Base-by-base conservation (phyloP, 2,329 filamentous ascomycete genomes). In the Neonectria magnoliae region DNA sequence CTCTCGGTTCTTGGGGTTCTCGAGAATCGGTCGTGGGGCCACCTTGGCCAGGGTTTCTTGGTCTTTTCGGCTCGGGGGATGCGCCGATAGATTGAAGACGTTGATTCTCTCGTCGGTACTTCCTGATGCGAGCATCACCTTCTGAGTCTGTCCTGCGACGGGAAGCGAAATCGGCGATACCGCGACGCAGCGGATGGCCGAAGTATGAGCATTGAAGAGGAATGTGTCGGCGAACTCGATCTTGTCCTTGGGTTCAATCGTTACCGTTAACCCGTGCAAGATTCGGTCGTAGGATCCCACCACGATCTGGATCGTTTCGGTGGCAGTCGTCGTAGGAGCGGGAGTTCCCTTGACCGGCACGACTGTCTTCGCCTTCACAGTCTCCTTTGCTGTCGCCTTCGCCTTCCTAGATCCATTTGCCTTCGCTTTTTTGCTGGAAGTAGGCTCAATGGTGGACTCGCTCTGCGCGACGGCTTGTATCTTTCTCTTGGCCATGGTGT, bases 51-150 rank as follows among this genome's bases (percentile, higher is more conserved):
- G 83, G 2, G 87, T 80, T 54, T 88, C 86, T 67, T 85, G 83
- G 67, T 85, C 82, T 76, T 82, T 88, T 69, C 80, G 81, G 72
- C 78, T 85, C 63, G 86, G 89, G 58, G 88, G 88, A 71, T 89
- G 88, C 27, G 86, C 89, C 13, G 94, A 97, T 60, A 99, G 84
- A 65, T 90, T 93, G 84, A 97, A 99, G 59, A 99, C 86, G 77
- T 99, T 98, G 82, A 99, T 93, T 67, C 93, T 90, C 81, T 98
- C 94, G 80, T 99, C 96, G 25, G 93, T 97, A 78, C 92, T 91
- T 71, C 96, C 96, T 10, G 92, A 97, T 13, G 96, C 96, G 53
- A 99, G 88, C 71, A 96, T 90, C 54, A 97, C 87, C 77, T 96
- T 97, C 76, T 93, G 91, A n/a, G 83, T 81, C 78, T 91, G 90